phyloP scores from a whole-genome alignment of 345 rosid species.

The Acer negundo region DNA sequence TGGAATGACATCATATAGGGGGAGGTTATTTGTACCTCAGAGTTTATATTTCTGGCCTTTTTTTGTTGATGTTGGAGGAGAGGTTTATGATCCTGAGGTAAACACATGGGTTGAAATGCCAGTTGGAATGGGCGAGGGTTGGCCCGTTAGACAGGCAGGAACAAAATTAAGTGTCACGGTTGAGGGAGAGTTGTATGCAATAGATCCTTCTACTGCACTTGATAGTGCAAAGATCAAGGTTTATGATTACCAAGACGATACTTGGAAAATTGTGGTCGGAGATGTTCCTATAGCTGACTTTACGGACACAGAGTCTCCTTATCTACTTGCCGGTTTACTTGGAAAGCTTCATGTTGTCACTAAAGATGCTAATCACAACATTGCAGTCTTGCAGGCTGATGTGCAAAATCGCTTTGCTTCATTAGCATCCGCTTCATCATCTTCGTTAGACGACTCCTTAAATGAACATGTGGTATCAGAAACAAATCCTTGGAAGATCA shows the following conservation, averaged over 20 bases:
- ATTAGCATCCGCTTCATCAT: constrained; percentile 10
- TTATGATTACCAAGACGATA: constrained; percentile 74
- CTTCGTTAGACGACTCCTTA: constrained; percentile 11
- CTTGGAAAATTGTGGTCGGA: constrained; percentile 76
- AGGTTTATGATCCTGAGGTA: constrained; percentile 71
- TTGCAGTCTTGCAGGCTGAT: constrained; percentile 59
- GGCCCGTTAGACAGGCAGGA: constrained; percentile 92
- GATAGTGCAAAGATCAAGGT: constrained; percentile 71
- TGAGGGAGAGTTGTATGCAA: constrained; percentile 69
- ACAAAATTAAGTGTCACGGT: constrained; percentile 75
- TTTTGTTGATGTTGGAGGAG: constrained; percentile 92
- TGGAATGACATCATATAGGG: constrained; percentile 89
- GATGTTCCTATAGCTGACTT: constrained; percentile 66
- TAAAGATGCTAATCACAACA: constrained; percentile 53
- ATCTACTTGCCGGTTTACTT: constrained; percentile 74
- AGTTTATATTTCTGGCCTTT: constrained; percentile 92
- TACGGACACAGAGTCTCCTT: constrained; percentile 72
- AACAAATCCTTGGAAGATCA: constrained; percentile 43
- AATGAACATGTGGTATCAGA: constrained; percentile 29
- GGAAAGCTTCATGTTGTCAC: constrained; percentile 88
- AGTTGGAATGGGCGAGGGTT: constrained; percentile 88
- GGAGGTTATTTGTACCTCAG: constrained; percentile 84
- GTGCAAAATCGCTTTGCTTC: constrained; percentile 11
- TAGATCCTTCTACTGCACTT: constrained; percentile 75
- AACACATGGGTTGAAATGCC: constrained; percentile 92